A percentile compares a stretch with the other conserved stretches of the same genome.
Evolutionary conservation across 148 eudicot genomes (phyloP).

Genomic region (Rhododendron simsii): DNA sequence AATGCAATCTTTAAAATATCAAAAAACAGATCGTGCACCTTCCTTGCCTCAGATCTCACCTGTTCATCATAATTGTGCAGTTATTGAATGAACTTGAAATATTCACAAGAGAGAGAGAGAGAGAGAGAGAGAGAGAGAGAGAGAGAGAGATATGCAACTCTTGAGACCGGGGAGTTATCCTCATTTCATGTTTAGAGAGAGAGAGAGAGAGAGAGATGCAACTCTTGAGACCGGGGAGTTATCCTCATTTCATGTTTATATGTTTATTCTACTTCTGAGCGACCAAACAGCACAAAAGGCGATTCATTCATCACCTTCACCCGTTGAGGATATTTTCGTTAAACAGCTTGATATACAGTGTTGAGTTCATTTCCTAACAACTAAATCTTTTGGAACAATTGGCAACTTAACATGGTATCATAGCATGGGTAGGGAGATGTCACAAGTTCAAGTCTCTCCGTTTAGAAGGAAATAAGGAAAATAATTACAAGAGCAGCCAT

Average conservation of each 20-base stretch:
- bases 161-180: background rate
- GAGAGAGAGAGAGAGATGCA: too few relatives aligned
- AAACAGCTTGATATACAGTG: background rate
- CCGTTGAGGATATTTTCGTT: background rate
- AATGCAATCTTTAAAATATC: conserved; percentile 68
- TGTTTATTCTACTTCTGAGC: background rate
- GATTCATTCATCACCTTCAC: background rate
- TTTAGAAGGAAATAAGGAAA: conserved; percentile 4
- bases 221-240: too few relatives aligned
- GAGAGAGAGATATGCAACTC: too few relatives aligned
- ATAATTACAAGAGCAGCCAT: conserved; percentile 4
- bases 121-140: too few relatives aligned
- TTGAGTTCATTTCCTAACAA: background rate
- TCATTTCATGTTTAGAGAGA: background rate
- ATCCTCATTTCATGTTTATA: background rate
- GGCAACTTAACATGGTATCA: background rate
- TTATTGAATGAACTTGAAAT: background rate
- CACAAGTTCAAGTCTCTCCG: background rate
- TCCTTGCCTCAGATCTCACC: conserved; percentile 91
- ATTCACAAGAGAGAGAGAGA: too few relatives aligned
- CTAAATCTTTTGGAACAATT: background rate
- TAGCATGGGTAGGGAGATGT: background rate
- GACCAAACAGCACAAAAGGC: background rate
- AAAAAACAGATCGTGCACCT: conserved; percentile 86
- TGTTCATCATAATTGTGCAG: conserved; percentile 21